Evolutionary conservation across 345 rosid species (phyloP).

Genomic region (Arabidopsis thaliana): TAIR10.1 NC_003076.8:5244501-5245000

Average conservation of each 20-base stretch:
- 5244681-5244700: background rate
- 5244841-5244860: constrained; percentile 14
- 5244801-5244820: constrained; percentile 92
- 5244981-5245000: constrained; percentile 96
- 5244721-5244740: constrained; percentile 95
- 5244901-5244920: constrained; percentile 46
- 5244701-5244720: constrained; percentile 80
- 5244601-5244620: too few relatives aligned
- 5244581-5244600: background rate
- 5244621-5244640: constrained; percentile 7
- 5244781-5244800: constrained; percentile 94
- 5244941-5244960: constrained; percentile 96
- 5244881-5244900: background rate
- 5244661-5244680: background rate
- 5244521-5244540: background rate
- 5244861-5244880: constrained; percentile 12
- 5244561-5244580: background rate
- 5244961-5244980: constrained; percentile 93
- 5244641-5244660: background rate
- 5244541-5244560: background rate
- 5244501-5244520: background rate
- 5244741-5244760: constrained; percentile 98
- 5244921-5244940: constrained; percentile 97
- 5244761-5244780: constrained; percentile 97
- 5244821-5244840: constrained; percentile 83